Conservation (phyloP, 495 filamentous ascomycete species). For the Daldinia decipiens region DNA sequence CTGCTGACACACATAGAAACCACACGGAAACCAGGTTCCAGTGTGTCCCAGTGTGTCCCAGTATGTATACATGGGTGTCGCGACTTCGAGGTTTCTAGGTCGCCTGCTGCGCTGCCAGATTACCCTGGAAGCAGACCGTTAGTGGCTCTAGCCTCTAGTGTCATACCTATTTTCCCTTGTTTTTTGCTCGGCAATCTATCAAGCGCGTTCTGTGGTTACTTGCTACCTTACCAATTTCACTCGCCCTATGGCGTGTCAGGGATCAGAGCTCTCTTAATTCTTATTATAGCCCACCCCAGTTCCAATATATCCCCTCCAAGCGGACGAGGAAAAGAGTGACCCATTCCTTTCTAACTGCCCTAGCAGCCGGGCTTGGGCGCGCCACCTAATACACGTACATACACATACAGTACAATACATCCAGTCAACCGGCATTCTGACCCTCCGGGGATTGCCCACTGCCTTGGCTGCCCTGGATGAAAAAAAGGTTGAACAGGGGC, state of each 20-base stretch:
- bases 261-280: slow-evolving; percentile 52
- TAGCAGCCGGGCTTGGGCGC: slow-evolving; percentile 48
- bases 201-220: slow-evolving; percentile 45
- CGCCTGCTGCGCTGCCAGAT: slow-evolving; percentile 35
- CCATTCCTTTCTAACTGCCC: slow-evolving; percentile 46
- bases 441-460: slow-evolving; percentile 49
- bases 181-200: slow-evolving; percentile 51
- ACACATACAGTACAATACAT: slow-evolving; percentile 43
- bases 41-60: slow-evolving; percentile 7
- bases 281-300: slow-evolving; percentile 58
- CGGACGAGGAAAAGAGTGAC: slow-evolving; percentile 47
- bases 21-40: slow-evolving; percentile 23
- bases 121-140: slow-evolving; percentile 34
- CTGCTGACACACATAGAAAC: slow-evolving; percentile 35
- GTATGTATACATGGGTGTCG: slow-evolving; percentile 19
- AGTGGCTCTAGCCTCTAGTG: slow-evolving; percentile 43
- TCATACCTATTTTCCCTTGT: slow-evolving; percentile 43
- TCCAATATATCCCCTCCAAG: slow-evolving; percentile 55
- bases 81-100: slow-evolving; percentile 13
- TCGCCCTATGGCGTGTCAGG: slow-evolving; percentile 57
- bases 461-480: slow-evolving; percentile 46
- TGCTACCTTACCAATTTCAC: slow-evolving; percentile 48
- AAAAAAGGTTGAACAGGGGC: slow-evolving; percentile 47
- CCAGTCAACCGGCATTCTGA: slow-evolving; percentile 49
- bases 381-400: slow-evolving; percentile 41